phyloP scores from a whole-genome alignment of 2,329 filamentous ascomycete genomes.

The Microdochium bolleyi region DNA sequence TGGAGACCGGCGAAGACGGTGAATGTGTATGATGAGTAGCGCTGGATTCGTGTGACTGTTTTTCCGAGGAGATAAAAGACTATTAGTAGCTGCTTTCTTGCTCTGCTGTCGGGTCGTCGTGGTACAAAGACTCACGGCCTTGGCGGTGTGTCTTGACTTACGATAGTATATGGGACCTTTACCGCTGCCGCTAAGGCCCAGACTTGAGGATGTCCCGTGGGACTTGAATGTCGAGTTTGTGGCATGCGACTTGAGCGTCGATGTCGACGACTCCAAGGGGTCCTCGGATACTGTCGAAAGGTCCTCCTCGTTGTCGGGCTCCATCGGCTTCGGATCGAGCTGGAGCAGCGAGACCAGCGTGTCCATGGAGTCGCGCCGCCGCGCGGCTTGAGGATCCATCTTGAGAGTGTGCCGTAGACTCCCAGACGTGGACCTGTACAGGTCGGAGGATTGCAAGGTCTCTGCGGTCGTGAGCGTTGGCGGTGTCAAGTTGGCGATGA shows the following conservation, averaged over 20 bases:
- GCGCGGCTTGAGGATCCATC: not conserved
- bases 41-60: constrained; percentile 68
- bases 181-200: constrained; percentile 54
- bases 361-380: constrained; percentile 35
- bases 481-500: not conserved
- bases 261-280: constrained; percentile 19
- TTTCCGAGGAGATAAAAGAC: constrained; percentile 2
- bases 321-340: constrained; percentile 77
- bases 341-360: constrained; percentile 62
- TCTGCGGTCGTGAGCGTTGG: not conserved
- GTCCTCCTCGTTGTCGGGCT: constrained; percentile 42
- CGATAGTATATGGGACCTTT: constrained; percentile 69
- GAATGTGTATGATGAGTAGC: constrained; percentile 83
- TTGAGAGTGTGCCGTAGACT: not conserved
- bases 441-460: constrained; percentile 15
- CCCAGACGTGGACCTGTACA: not conserved
- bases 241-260: constrained; percentile 30
- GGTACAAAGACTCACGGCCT: constrained; percentile 18
- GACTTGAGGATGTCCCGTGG: constrained; percentile 21
- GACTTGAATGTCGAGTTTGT: constrained; percentile 14
- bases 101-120: too few relatives aligned
- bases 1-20: constrained; percentile 70
- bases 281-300: constrained; percentile 29
- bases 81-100: not conserved
- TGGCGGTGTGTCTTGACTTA: constrained; percentile 23